phyloP scores from a whole-genome alignment of 768 basidiomycete species.

The Glaciozyma martinii region DNA sequence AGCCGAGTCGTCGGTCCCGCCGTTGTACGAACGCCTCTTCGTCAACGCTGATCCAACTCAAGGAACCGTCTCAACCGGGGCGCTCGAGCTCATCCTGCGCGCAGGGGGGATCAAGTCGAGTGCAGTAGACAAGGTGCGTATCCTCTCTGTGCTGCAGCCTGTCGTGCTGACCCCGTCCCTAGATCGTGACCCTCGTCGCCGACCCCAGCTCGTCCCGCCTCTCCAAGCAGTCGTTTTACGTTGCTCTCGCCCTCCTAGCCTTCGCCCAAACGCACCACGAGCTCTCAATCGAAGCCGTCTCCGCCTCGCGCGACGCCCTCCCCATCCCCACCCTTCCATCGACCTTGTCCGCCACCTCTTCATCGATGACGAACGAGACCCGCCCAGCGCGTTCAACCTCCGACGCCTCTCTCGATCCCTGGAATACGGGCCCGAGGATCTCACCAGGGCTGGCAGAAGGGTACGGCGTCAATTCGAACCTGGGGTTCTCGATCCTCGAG shows the following conservation, averaged over 20 bases:
- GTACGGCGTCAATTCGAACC: no score
- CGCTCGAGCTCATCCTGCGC: background rate
- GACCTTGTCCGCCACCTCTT: background rate
- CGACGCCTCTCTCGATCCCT: background rate
- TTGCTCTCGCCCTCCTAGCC: conserved; percentile 4
- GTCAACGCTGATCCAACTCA: background rate
- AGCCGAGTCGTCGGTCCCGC: background rate
- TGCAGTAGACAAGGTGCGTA: background rate
- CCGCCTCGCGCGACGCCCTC: background rate
- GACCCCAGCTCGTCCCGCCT: background rate
- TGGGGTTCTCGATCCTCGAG: background rate
- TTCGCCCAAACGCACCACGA: background rate
- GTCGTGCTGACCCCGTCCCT: background rate
- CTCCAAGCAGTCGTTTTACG: background rate
- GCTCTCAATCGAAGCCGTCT: background rate
- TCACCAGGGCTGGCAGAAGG: background rate
- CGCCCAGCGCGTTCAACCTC: background rate
- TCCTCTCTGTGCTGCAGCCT: background rate
- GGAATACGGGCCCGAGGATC: background rate
- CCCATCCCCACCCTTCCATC: background rate
- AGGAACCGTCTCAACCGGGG: background rate
- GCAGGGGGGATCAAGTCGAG: background rate
- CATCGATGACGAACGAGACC: background rate
- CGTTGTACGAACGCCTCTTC: background rate
- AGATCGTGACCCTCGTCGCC: conserved; percentile 1